These are phyloP conservation scores for Puccinia novopanici DNA, from an alignment of 1,284 basidiomycete species.

Conservation along the genomic window DNA sequence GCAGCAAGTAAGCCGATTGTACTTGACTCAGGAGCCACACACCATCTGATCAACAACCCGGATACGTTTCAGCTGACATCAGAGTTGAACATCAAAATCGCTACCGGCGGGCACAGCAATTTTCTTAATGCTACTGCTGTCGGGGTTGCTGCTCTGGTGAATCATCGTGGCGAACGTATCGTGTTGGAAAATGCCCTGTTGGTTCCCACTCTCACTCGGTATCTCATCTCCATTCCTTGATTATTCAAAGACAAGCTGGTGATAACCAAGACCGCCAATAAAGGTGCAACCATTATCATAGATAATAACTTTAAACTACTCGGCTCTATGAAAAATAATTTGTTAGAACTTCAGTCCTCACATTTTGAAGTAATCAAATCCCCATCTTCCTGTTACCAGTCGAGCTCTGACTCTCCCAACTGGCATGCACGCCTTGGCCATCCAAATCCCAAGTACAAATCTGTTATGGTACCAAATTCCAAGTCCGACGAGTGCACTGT, in stretches of 20 bases:
- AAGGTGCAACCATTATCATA: no score
- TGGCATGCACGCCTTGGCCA: not conserved
- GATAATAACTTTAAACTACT: no score
- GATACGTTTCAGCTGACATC: not conserved
- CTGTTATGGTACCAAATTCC: not conserved
- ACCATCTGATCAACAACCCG: conserved; percentile 5
- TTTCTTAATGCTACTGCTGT: not conserved
- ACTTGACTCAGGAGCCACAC: not conserved
- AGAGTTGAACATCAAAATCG: not conserved
- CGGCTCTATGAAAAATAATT: not conserved
- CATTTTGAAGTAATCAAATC: not conserved
- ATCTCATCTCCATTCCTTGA: not conserved
- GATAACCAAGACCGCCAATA: not conserved
- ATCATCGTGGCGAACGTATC: not conserved
- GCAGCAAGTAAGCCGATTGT: not conserved
- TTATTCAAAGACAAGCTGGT: not conserved
- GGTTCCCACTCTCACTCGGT: not conserved
- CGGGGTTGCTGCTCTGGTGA: not conserved
- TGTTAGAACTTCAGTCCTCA: not conserved
- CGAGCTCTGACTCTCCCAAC: not conserved
- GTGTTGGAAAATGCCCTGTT: not conserved
- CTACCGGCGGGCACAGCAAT: not conserved
- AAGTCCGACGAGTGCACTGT: not conserved
- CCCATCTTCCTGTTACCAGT: not conserved
- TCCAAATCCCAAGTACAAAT: not conserved